Evolutionary conservation across 164 flowering plant genomes (phyloP), one percentile per base, ranked within the genome.

Genomic region (Protea cynaroides): DNA sequence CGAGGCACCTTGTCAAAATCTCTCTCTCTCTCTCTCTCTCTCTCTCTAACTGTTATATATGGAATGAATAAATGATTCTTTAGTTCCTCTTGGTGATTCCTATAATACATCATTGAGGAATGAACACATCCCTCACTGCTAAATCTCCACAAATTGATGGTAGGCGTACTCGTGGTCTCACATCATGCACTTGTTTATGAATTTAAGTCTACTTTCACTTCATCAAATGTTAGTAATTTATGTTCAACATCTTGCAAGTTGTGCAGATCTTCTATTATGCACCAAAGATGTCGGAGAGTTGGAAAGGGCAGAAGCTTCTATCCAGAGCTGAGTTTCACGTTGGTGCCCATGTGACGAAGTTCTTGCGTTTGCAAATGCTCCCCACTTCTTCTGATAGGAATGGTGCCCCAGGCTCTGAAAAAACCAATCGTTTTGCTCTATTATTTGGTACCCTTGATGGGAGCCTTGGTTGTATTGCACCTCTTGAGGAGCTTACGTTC

Each of bases 251-350:
- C 18, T 21, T 29, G 18, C 34, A 19, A 56, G 7, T 47, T 34
- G n/a, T 53, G 61, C 83, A 95, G 99, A 84, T 95, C 73, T 91
- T 95, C 75, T 92, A 88, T 69, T 95, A 91, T 79, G 96, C 97
- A 34, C 99, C 97, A 53, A 95, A 89, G 77, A 75, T 81, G 81
- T 78, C 89, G 14, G 96, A 94, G 79, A 89, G 97, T 73, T 92
- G 99, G 99, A 95, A 92, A 82, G 97, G 99, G 59, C 97, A 89
- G 82, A 95, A 95, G 75, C 97, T 95, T 78, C 88, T 95, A 34
- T 79, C 95, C 15, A 81, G 94, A 76, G 97, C 99, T 6, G 99
- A 95, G 82, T 95, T 95, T 76, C 99, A 95, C 76, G 86, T 88
- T 47, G 97, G 97, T 60, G 78, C 96, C 56, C 97, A 88, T 56